Evolutionary conservation across 2,329 filamentous ascomycete species (phyloP).

Genomic region (Rhinocladiella similis): DNA sequence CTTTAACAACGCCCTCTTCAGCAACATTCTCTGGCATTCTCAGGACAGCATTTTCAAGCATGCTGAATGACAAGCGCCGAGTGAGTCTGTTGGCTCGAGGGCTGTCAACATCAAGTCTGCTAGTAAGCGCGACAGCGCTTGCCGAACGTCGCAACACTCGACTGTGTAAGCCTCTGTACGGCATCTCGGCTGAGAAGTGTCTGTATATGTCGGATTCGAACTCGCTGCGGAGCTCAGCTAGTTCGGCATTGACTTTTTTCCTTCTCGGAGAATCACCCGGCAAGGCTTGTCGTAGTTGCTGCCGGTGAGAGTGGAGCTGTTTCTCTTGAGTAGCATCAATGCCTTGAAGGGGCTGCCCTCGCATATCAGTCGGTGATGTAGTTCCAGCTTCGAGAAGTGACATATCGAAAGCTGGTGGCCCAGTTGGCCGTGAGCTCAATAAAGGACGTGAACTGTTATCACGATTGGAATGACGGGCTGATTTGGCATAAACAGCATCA

Average conservation of each 20-base stretch:
- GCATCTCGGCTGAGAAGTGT: conserved; percentile 22
- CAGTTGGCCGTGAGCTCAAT: conserved; percentile 2
- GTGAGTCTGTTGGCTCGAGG: conserved; percentile 30
- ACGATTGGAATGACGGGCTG: conserved; percentile 6
- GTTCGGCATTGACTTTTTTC: conserved; percentile 21
- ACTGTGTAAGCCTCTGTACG: conserved; percentile 22
- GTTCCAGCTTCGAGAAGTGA: conserved; percentile 11
- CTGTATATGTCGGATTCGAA: conserved; percentile 24
- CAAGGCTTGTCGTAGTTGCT: conserved; percentile 19
- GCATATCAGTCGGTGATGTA: conserved; percentile 7
- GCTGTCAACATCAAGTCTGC: conserved; percentile 10
- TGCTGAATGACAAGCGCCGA: conserved; percentile 49
- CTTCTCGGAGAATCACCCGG: conserved; percentile 26
- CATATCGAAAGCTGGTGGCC: conserved; percentile 17
- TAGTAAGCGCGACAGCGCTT: conserved; percentile 21
- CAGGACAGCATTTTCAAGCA: conserved; percentile 47
- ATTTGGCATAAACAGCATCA: conserved; percentile 9
- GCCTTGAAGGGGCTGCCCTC: conserved; percentile 1
- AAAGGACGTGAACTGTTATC: conserved; percentile 14
- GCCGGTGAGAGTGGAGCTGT: conserved; percentile 19
- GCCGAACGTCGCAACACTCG: conserved; percentile 25
- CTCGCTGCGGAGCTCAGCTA: conserved; percentile 25
- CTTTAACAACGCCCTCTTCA: conserved; percentile 16
- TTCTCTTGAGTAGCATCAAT: conserved; percentile 12
- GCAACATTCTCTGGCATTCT: conserved; percentile 32